phyloP scores from a whole-genome alignment of 257 asterid species.

The Buddleja alternifolia region DNA sequence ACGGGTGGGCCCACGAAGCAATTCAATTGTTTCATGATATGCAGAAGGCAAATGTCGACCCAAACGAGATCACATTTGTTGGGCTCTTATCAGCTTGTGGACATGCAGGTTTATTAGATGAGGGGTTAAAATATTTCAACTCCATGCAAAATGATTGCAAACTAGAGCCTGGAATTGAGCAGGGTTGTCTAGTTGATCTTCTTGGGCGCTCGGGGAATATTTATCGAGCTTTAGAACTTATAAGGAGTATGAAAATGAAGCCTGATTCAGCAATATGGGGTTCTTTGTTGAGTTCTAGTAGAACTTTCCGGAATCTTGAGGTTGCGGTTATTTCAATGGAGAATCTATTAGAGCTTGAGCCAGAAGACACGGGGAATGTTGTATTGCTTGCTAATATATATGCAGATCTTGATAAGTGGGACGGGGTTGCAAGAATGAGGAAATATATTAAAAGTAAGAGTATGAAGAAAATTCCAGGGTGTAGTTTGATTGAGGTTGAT shows the following conservation, averaged over 20 bases:
- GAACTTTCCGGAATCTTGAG: slow-evolving; percentile 63
- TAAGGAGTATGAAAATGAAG: slow-evolving; percentile 59
- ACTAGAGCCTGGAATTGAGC: slow-evolving; percentile 69
- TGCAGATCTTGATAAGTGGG: slow-evolving; percentile 82
- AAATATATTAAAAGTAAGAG: slow-evolving; percentile 58
- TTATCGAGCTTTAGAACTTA: slow-evolving; percentile 53
- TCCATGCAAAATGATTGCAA: slow-evolving; percentile 48
- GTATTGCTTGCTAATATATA: slow-evolving; percentile 69
- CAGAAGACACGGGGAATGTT: slow-evolving; percentile 69
- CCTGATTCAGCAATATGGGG: slow-evolving; percentile 87
- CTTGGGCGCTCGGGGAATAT: slow-evolving; percentile 73
- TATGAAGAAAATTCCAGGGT: slow-evolving; percentile 65
- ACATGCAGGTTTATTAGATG: slow-evolving; percentile 67
- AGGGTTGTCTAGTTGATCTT: slow-evolving; percentile 71
- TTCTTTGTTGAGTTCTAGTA: slow-evolving; percentile 71
- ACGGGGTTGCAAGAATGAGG: slow-evolving; percentile 72
- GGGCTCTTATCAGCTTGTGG: slow-evolving; percentile 80
- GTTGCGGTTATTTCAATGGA: slow-evolving; percentile 65
- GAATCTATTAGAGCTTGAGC: slow-evolving; percentile 61
- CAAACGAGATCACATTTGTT: slow-evolving; percentile 77
- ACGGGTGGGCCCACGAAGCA: slow-evolving; percentile 75
- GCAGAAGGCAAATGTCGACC: slow-evolving; percentile 51
- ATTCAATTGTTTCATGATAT: slow-evolving; percentile 54
- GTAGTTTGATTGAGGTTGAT: slow-evolving; percentile 68
- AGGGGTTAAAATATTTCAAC: slow-evolving; percentile 63